Evolutionary conservation across 2,329 filamentous ascomycete genomes (phyloP).

Genomic region (Sporothrix phasma): DNA sequence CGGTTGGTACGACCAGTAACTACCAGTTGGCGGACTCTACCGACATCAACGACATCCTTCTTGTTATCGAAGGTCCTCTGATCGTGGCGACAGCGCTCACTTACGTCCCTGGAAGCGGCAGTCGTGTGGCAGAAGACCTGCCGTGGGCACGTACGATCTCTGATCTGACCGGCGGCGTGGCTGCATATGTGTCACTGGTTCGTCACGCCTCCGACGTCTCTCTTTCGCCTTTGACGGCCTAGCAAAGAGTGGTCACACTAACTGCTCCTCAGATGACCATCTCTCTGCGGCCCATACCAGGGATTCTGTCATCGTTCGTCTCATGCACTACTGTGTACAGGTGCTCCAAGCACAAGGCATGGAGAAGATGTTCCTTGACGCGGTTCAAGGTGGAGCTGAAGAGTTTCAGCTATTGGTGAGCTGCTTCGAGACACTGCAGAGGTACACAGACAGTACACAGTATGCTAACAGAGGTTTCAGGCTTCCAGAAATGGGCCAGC

Average conservation of each 20-base stretch:
- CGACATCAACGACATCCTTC: slow-evolving; percentile 42
- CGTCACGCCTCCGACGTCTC: slow-evolving; percentile 21
- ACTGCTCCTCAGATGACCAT: slow-evolving; percentile 31
- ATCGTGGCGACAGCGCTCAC: slow-evolving; percentile 46
- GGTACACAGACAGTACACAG: not conserved
- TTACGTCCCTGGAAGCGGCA: slow-evolving; percentile 39
- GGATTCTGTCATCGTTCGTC: slow-evolving; percentile 41
- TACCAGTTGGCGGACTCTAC: slow-evolving; percentile 38
- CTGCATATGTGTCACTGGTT: slow-evolving; percentile 51
- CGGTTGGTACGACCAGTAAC: slow-evolving; percentile 53
- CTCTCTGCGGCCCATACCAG: slow-evolving; percentile 34
- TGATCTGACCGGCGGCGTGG: slow-evolving; percentile 44
- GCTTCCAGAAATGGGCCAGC: slow-evolving; percentile 42
- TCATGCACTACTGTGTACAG: slow-evolving; percentile 43
- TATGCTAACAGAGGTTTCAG: not conserved
- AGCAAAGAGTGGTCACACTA: not conserved
- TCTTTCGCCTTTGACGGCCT: not conserved
- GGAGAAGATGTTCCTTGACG: slow-evolving; percentile 46
- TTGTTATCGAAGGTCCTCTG: slow-evolving; percentile 38
- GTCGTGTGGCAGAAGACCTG: slow-evolving; percentile 39
- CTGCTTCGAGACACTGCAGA: not conserved
- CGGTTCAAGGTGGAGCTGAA: slow-evolving; percentile 40
- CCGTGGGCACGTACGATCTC: slow-evolving; percentile 46
- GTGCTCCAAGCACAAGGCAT: slow-evolving; percentile 40
- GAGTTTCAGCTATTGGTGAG: slow-evolving; percentile 45